Evolutionary conservation across 176 grass and related monocot species (phyloP), one percentile per base, ranked within the genome.

Genomic region (Echinochloa phyllopogon): DNA sequence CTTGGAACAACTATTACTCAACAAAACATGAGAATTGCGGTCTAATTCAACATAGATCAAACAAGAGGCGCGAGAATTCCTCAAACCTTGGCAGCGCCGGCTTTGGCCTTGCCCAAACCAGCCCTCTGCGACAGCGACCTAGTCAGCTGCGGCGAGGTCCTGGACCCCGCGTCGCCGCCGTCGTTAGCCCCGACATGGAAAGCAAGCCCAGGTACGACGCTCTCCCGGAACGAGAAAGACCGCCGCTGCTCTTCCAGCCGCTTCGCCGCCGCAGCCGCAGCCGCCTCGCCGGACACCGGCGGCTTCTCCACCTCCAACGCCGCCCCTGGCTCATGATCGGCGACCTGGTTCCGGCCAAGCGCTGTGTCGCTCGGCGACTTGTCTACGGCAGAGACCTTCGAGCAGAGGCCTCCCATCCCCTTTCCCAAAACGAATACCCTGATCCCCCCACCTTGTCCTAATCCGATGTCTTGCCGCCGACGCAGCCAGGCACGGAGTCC

Each of bases 301-400:
- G 58, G 50, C 72, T 89, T 83, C 29, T 56, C 63, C 49, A 51
- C 73, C 71, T 89, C 86, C 65, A 66, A 13, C 7, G 40, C 33
- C 43, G 23, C 49, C 20, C 64, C 78, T 0, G 85, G 72, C 61
- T 87, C 87, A 13, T 82, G 37, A 82, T 96, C 84, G 51, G 85
- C 82, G 10, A 86, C 62, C 57, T 74, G 84, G 88, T 83, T 80
- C 66, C 49, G 42, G 15, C 74, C 89, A 24, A 95, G 85, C 61
- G 78, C 89, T 59, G 90, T 86, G 55, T 96, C 97, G 55, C 94
- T 99, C 44, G 90, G 94, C 39, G 94, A 99, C 86, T 99, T 99
- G 88, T 96, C 90, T n/a, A 96, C 82, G 3, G 88, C 94, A 6
- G 94, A 91, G 80, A 89, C 80, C 79, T 83, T 99, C 10, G 97